Conservation (phyloP, 2,329 filamentous ascomycete genomes). For the Neoscytalidium dimidiatum region DNA sequence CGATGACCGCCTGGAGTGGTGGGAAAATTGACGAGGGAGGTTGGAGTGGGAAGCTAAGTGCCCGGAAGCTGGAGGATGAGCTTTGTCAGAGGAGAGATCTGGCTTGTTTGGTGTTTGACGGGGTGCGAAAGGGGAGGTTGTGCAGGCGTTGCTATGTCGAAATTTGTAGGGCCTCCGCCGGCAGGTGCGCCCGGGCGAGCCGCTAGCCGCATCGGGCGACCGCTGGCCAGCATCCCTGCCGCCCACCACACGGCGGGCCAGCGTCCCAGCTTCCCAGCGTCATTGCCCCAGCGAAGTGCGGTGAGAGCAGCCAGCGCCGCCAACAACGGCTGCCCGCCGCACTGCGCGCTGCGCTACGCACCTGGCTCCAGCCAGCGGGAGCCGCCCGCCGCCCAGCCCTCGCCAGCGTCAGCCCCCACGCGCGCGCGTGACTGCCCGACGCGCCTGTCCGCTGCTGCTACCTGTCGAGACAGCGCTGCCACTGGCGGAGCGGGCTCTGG, state of each 20-base stretch:
- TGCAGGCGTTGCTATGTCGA: conserved; percentile 19
- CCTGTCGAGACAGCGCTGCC: not conserved
- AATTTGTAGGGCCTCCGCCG: conserved; percentile 17
- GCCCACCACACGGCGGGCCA: not conserved
- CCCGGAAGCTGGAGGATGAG: conserved; percentile 32
- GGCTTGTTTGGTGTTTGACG: conserved; percentile 22
- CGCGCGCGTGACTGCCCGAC: conserved; percentile 2
- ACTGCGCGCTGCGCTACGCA: not conserved
- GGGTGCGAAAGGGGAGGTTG: conserved; percentile 20
- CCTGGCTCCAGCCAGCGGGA: conserved; percentile 3
- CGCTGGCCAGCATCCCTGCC: conserved; percentile 6
- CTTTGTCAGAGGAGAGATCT: conserved; percentile 17
- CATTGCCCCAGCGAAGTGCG: conserved; percentile 15
- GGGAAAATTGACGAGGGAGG: conserved; percentile 55
- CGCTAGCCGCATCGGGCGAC: conserved; percentile 9
- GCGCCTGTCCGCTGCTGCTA: not conserved
- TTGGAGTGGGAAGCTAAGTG: conserved; percentile 53
- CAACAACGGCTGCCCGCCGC: not conserved
- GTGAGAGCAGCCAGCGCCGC: conserved; percentile 8
- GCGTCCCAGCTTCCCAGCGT: conserved; percentile 5
- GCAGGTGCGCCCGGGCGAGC: conserved; percentile 17
- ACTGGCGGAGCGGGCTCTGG: conserved; percentile 6
- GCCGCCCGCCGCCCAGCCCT: conserved; percentile 5
- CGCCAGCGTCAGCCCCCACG: not conserved
- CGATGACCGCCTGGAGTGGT: conserved; percentile 48